A percentile compares a stretch with the other conserved stretches of the same genome.
phyloP scores from a whole-genome alignment of 768 basidiomycete species.

The Hydnomerulius pinastri region DNA sequence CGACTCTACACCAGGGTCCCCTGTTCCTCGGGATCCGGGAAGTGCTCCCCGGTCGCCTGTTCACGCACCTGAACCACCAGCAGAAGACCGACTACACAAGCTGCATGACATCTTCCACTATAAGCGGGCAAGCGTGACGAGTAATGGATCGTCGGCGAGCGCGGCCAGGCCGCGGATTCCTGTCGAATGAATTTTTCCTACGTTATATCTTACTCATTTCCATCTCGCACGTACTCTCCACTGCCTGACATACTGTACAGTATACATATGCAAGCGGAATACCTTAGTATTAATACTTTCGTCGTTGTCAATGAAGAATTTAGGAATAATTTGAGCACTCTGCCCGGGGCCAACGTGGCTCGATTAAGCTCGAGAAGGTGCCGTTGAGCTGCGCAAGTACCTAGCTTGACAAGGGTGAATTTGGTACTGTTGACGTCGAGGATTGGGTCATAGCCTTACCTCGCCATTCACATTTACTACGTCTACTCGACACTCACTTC shows the following conservation, averaged over 20 bases:
- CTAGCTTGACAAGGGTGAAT: too few relatives aligned
- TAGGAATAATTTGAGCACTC: too few relatives aligned
- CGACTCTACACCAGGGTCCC: constrained; percentile 36
- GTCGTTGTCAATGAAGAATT: background rate
- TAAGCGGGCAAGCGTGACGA: constrained; percentile 60
- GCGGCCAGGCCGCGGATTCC: constrained; percentile 15
- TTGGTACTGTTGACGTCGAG: constrained; percentile 30
- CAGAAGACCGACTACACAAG: constrained; percentile 69
- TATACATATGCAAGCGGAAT: constrained; percentile 25
- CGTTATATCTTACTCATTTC: constrained; percentile 17
- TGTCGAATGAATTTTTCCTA: constrained; percentile 20
- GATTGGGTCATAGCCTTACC: background rate
- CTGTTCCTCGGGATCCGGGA: constrained; percentile 30
- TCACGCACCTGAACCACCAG: constrained; percentile 35
- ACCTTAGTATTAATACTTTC: constrained; percentile 21
- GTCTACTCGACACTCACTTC: too few relatives aligned
- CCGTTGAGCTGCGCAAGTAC: too few relatives aligned
- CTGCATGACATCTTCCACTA: constrained; percentile 85
- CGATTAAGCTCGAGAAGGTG: too few relatives aligned
- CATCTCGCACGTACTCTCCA: constrained; percentile 14
- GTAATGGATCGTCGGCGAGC: constrained; percentile 40
- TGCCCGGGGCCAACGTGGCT: too few relatives aligned
- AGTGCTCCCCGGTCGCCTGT: constrained; percentile 38
- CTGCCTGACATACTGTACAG: constrained; percentile 30
- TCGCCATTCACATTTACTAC: too few relatives aligned